Base-by-base conservation (phyloP, 805 yeast species). In the Cyberlindnera mississippiensis region DNA sequence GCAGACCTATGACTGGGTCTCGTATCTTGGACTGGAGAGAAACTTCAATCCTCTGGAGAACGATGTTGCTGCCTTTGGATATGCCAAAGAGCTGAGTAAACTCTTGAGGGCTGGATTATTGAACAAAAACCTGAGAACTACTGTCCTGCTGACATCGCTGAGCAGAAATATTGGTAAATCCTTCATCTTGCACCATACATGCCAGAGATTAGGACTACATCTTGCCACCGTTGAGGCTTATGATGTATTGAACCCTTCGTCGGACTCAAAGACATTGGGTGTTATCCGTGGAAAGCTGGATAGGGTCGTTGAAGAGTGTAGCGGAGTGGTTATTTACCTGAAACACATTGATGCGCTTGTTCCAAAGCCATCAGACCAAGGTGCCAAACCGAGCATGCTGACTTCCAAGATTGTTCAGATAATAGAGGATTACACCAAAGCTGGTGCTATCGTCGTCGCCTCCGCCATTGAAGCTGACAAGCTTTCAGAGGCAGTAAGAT, bases 131-230 rank as follows among this genome's bases (percentile, higher is more conserved):
- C 54, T 86, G 27, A 73, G 71, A 36, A 81, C 95, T 0, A 72
- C 87, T 0, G 64, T 89, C 0, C 57, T 89, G 19, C 58, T 93
- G 17, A 76, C 73, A 38, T 86, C 96, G 4, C 65, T 78, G 52
- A 74, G 80, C 24, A 68, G 95, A 40, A 88, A 85, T 8, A 78
- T 85, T 6, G 99, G 99, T 0, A 91, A 91, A 55, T 59, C 84
- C 0, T 77, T 82, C 0, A 55, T 85, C 18, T 76, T 87, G 0
- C 61, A 72, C 38, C 75, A 76, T 41, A 55, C 79, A 2, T 71
- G 85, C 0, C 59, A 66, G 8, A 75, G 75, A 24, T 59, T 81
- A 24, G 96, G 96, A 0, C 61, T 80, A 8, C 82, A 85, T 48
- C 60, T 82, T 7, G 63, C 82, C 24, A 84, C 76, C 35, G 62